These are phyloP conservation scores for Straminergon stramineum DNA, from an alignment of 225 moss, liverwort and hornwort genomes.

Conservation along the genomic window DNA sequence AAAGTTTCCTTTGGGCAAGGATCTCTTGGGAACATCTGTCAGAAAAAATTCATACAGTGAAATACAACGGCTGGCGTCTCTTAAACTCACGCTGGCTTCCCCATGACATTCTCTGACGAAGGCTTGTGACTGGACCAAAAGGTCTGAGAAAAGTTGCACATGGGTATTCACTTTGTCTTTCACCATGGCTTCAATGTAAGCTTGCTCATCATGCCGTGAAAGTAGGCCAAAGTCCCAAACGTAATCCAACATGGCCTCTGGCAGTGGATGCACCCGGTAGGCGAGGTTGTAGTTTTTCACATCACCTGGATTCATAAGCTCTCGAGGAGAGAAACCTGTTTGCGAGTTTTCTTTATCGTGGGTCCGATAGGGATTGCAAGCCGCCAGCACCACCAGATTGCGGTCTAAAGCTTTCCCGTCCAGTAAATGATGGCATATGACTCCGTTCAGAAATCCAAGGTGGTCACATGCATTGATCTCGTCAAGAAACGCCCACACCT, in stretches of 20 bases:
- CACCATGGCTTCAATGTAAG: constrained; percentile 44
- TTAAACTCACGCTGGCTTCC: constrained; percentile 49
- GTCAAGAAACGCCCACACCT: constrained; percentile 61
- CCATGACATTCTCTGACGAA: constrained; percentile 38
- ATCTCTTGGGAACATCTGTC: constrained; percentile 20
- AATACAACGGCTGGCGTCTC: constrained; percentile 49
- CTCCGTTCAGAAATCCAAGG: constrained; percentile 42
- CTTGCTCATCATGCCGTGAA: constrained; percentile 38
- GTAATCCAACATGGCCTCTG: constrained; percentile 52
- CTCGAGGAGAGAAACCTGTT: constrained; percentile 43
- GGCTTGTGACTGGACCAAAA: constrained; percentile 45
- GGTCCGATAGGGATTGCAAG: constrained; percentile 49
- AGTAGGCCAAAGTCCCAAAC: constrained; percentile 62
- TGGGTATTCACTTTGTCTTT: not conserved
- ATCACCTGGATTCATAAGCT: constrained; percentile 35
- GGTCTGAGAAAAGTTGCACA: constrained; percentile 25
- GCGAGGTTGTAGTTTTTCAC: constrained; percentile 31
- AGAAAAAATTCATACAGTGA: constrained; percentile 31
- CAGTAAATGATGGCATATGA: constrained; percentile 40
- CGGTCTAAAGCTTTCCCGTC: constrained; percentile 24
- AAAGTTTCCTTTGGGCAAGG: constrained; percentile 1
- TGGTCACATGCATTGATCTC: constrained; percentile 63
- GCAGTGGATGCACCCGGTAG: constrained; percentile 47
- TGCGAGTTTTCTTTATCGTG: constrained; percentile 33
- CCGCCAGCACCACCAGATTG: constrained; percentile 41